These are phyloP conservation scores for Imleria badia DNA, from an alignment of 768 basidiomycete species.

Conservation along the genomic window DNA sequence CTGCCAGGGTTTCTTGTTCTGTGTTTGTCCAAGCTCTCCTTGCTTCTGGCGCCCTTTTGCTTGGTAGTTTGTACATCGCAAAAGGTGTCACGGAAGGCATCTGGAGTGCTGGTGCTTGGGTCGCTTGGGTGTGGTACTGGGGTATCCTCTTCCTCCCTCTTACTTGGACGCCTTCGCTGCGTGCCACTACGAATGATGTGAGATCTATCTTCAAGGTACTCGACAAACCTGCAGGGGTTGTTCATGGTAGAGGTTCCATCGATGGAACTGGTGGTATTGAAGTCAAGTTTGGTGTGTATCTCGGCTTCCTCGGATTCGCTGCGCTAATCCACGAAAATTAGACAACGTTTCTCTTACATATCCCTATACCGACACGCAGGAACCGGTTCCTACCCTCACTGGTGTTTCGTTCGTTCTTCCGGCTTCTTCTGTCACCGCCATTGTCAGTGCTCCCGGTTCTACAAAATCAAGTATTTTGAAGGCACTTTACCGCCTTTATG, in stretches of 20 bases:
- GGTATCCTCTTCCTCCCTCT: slow-evolving; percentile 35
- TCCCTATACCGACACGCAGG: slow-evolving; percentile 51
- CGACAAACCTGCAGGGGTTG: slow-evolving; percentile 79
- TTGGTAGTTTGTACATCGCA: slow-evolving; percentile 47
- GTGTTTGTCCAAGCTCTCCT: slow-evolving; percentile 71
- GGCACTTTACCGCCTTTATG: slow-evolving; percentile 92
- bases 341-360: slow-evolving; percentile 89
- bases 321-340: slow-evolving; percentile 25
- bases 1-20: neutral
- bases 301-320: no score
- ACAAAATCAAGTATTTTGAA: slow-evolving; percentile 85
- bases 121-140: slow-evolving; percentile 33
- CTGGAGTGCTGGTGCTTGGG: slow-evolving; percentile 31
- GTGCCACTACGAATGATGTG: slow-evolving; percentile 72
- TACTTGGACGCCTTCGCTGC: slow-evolving; percentile 46
- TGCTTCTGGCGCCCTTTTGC: slow-evolving; percentile 75
- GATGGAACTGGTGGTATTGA: slow-evolving; percentile 71
- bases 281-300: slow-evolving; percentile 78
- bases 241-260: slow-evolving; percentile 75
- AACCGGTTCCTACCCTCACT: slow-evolving; percentile 56
- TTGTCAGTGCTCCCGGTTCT: slow-evolving; percentile 82
- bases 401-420: slow-evolving; percentile 87
- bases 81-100: slow-evolving; percentile 28
- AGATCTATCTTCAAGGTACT: slow-evolving; percentile 79
- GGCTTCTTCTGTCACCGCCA: slow-evolving; percentile 82